These are phyloP conservation scores for Endothia cerciana DNA, from an alignment of 2,329 filamentous ascomycete genomes.

Conservation along the genomic window DNA sequence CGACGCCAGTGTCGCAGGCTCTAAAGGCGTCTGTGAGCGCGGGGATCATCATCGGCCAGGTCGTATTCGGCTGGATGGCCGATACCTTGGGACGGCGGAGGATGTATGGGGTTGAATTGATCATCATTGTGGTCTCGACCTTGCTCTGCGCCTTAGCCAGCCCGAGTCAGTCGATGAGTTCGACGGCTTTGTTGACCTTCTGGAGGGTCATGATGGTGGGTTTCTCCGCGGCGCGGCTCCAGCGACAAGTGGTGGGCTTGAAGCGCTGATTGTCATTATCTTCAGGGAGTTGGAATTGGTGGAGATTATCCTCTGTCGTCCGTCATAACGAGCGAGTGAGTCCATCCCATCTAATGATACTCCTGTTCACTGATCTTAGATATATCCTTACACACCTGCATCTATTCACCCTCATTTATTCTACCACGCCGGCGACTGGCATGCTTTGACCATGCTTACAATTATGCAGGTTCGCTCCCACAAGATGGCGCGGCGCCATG, in stretches of 20 bases:
- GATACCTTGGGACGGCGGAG: conserved; percentile 76
- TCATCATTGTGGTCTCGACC: conserved; percentile 72
- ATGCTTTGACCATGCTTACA: conserved; percentile 17
- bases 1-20: conserved; percentile 68
- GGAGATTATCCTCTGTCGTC: conserved; percentile 82
- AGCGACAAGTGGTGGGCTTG: background rate
- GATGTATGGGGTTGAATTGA: conserved; percentile 81
- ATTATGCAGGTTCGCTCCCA: conserved; percentile 70
- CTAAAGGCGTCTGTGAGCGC: conserved; percentile 82
- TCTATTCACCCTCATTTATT: background rate
- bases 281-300: conserved; percentile 72
- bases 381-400: background rate
- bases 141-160: conserved; percentile 68
- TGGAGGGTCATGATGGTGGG: conserved; percentile 74
- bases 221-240: background rate
- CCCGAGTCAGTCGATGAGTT: conserved; percentile 62
- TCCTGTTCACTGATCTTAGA: background rate
- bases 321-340: conserved; percentile 76
- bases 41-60: conserved; percentile 78
- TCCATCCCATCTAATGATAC: conserved; percentile 18
- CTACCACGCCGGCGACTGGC: too few relatives aligned
- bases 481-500: conserved; percentile 81
- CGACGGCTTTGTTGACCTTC: conserved; percentile 68
- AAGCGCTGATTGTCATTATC: background rate
- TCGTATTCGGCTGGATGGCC: conserved; percentile 77